Conservation (phyloP, 1,139 yeast species). For the Suhomyces atakaporum region DNA sequence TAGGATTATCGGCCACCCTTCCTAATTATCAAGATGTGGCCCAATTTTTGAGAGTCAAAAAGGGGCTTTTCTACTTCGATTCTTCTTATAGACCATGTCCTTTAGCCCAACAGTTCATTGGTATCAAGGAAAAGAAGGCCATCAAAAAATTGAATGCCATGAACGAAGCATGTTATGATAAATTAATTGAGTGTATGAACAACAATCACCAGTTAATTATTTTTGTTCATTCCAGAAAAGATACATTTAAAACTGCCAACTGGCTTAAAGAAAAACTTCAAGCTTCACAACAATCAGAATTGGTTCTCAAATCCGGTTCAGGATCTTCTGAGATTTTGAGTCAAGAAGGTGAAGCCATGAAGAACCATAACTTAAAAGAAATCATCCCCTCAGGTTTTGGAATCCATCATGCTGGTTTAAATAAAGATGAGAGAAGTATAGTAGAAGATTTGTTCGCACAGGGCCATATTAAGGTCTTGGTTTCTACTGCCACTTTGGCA, state of each 20-base stretch:
- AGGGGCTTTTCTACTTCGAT: slow-evolving; percentile 77
- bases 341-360: slow-evolving; percentile 61
- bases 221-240: slow-evolving; percentile 93
- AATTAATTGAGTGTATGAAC: slow-evolving; percentile 63
- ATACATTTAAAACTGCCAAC: slow-evolving; percentile 80
- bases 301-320: slow-evolving; percentile 52
- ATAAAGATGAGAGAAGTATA: slow-evolving; percentile 68
- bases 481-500: slow-evolving; percentile 93
- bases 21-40: slow-evolving; percentile 93
- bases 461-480: slow-evolving; percentile 78
- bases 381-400: slow-evolving; percentile 78
- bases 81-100: slow-evolving; percentile 91
- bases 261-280: slow-evolving; percentile 65
- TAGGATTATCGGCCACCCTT: slow-evolving; percentile 91
- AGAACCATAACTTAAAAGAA: slow-evolving; percentile 57
- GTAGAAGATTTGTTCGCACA: slow-evolving; percentile 89
- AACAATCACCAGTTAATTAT: slow-evolving; percentile 74
- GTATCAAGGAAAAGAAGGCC: slow-evolving; percentile 83
- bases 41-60: slow-evolving; percentile 65
- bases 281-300: slow-evolving; percentile 54
- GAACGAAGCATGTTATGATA: slow-evolving; percentile 91
- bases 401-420: slow-evolving; percentile 92
- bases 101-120: slow-evolving; percentile 81
- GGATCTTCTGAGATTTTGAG: slow-evolving; percentile 63
- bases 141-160: slow-evolving; percentile 77